Base-by-base conservation (phyloP, 176 grass and related monocot genomes). In the Rhynchospora tenuis region DNA sequence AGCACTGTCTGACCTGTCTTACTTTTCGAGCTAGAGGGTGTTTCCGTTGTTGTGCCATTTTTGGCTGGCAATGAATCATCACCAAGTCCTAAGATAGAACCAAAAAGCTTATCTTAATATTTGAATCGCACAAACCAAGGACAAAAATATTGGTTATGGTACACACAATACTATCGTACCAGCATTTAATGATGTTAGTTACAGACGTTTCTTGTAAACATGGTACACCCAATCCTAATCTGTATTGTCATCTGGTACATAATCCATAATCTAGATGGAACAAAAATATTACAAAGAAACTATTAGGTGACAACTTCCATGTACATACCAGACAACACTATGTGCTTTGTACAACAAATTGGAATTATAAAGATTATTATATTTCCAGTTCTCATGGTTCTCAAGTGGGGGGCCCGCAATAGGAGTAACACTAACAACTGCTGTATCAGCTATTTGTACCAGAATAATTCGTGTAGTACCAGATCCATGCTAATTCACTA, bases 1-100 rank as follows among this genome's bases (percentile, higher is more conserved):
- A 96, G 17, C 73, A 96, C 83, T 73, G 88, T 92, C 78, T 84
- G 89, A 12, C 93, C 89, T 50, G 89, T 86, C 78, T 93, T 86
- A 51, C 93, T 59, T 89, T 95, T 89, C 0, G 86, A 85, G 67
- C 77, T 64, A 7, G 84, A 86, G 58, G 42, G 83, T 48, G 59
- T 10, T 78, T 90, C 84, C 59, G 86, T 59, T 68, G 85, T 95
- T 56, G 83, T 89, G 82, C 79, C 86, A 88, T 92, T 87, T 9
- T 81, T 87, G 42, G 89, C 16, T 86, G 84, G 44, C 78, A 79
- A 83, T 76, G 88, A 14, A 78, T 93, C 93, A 91, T 31, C 91
- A 87, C 79, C 91, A 86, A 93, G 68, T 50, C 89, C 89, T 96
- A 83, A 66, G 85, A 88, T 84, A 72, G 22, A 62, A 79, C 16